Percentiles rank a stretch among this genome's conserved stretches.
Evolutionary conservation across 139 green algal genomes (phyloP).

Genomic region (Auxenochlorella protothecoides): DNA sequence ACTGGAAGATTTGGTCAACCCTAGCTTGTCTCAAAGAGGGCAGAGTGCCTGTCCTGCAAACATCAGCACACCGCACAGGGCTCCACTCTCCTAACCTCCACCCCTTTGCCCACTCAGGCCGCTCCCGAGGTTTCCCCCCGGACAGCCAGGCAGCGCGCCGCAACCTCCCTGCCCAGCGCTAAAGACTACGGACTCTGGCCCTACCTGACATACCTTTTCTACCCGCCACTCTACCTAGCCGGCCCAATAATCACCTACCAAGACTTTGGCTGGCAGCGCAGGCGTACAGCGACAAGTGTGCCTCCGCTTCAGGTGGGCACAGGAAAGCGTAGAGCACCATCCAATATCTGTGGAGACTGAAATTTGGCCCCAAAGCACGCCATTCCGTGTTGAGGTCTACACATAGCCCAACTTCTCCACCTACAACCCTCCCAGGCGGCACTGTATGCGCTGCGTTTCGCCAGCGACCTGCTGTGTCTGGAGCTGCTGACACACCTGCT

Average conservation of each 20-base stretch:
- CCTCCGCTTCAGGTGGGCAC: too few species aligned
- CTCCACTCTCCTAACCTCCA: background rate
- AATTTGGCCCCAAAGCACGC: too few species aligned
- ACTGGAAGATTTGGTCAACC: too few species aligned
- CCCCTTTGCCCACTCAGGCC: too few species aligned
- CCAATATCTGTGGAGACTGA: too few species aligned
- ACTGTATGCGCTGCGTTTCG: constrained; percentile 42
- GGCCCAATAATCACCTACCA: constrained; percentile 81
- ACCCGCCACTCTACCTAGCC: constrained; percentile 88
- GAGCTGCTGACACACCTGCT: constrained; percentile 71
- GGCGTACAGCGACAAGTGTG: background rate
- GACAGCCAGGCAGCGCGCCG: background rate
- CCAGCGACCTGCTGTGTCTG: constrained; percentile 39
- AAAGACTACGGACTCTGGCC: constrained; percentile 26
- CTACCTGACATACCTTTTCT: constrained; percentile 68
- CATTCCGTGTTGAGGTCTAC: too few species aligned
- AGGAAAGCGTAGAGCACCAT: too few species aligned
- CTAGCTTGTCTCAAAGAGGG: too few species aligned
- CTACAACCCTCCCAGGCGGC: background rate
- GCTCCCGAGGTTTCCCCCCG: background rate
- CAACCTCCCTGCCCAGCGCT: background rate
- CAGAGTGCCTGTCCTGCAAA: background rate
- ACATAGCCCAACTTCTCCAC: too few species aligned
- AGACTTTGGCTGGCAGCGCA: constrained; percentile 59
- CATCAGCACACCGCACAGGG: background rate